Evolutionary conservation across 352 stramenopile genomes (phyloP).

Genomic region (Bremia lactucae): DNA sequence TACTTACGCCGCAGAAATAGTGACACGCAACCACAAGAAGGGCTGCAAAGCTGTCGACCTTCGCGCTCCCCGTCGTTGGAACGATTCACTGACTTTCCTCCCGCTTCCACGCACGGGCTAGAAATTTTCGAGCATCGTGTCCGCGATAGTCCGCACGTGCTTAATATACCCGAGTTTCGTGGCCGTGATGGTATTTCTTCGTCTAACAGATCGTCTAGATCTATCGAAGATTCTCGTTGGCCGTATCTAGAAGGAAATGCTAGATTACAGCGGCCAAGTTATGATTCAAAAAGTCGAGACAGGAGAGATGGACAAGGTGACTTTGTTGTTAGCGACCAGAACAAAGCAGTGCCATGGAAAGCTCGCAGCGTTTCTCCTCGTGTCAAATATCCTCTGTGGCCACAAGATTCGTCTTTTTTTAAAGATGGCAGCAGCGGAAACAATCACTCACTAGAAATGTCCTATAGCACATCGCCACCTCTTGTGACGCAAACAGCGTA

Average conservation of each 20-base stretch:
- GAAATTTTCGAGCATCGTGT: not conserved
- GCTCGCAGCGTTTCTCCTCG: constrained; percentile 5
- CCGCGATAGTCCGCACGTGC: too few relatives aligned
- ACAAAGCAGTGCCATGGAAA: constrained; percentile 6
- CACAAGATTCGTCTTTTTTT: constrained; percentile 8
- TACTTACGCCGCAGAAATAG: constrained; percentile 16
- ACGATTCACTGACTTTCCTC: constrained; percentile 3
- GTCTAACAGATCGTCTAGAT: constrained; percentile 9
- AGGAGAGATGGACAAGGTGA: constrained; percentile 1
- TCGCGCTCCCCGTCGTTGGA: constrained; percentile 15
- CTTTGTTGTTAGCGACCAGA: constrained; percentile 1
- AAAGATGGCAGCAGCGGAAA: constrained; percentile 3
- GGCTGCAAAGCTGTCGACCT: not conserved
- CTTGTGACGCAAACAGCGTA: constrained; percentile 6
- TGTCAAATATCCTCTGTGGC: constrained; percentile 8
- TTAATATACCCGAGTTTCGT: constrained; percentile 5
- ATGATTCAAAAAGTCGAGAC: constrained; percentile 8
- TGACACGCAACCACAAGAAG: not conserved
- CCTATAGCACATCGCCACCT: constrained; percentile 16
- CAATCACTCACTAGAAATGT: constrained; percentile 11
- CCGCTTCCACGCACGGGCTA: not conserved
- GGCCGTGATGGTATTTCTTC: constrained; percentile 12
- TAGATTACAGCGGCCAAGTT: constrained; percentile 1
- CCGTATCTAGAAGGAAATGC: constrained; percentile 7
- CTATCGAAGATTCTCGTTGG: constrained; percentile 3